Base-by-base conservation (phyloP, 768 basidiomycete species). In the Suillus subluteus region DNA sequence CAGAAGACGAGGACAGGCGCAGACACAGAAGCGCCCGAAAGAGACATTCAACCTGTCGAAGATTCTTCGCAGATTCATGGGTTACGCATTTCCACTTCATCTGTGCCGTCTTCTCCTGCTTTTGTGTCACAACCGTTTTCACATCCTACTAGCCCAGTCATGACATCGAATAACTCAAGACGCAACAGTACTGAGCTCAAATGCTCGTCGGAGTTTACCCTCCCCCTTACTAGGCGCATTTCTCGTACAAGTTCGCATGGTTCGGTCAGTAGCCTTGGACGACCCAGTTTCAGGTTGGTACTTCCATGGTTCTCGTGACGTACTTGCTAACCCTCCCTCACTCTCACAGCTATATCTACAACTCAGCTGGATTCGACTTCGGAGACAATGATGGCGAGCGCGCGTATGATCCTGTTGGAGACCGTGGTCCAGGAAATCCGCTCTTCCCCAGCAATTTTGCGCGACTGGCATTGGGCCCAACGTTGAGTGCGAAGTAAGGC, bases 361-460 rank as follows among this genome's bases (percentile, higher is more conserved):
- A 50, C 46, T 64, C 56, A 37, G n/a, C 66, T 30, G 66, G 67
- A 48, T 74, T 73, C 3, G 75, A 74, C 46, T 46, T 65, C 0
- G 75, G 75, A 55, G 76, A 76, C 58, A 70, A 37, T 23, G 76
- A 75, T 50, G 71, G 65, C 50, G 75, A 76, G n/a, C 72, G 67
- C 13, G 72, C 76, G 15, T 86, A 87, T 71, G 80, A 87, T 73
- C 77, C 82, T 4, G 78, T 85, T n/a, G 85, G 83, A 11, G 91
- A 92, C 69, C 83, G 92, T 6, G 82, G 80, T 1, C 88, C 90
- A 2, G 94, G 92, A 0, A 86, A 88, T 69, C 94, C 93, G 16
- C 79, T 95, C 8, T 96, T 96, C 80, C 91, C 92, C 4, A 90
- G 87, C 69, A 92, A 86, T 73, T 96, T 95, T 76, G 86, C 91